Evolutionary conservation across 768 basidiomycete species (phyloP), one percentile per base, ranked within the genome.

Genomic region (Kwoniella shandongensis): DNA sequence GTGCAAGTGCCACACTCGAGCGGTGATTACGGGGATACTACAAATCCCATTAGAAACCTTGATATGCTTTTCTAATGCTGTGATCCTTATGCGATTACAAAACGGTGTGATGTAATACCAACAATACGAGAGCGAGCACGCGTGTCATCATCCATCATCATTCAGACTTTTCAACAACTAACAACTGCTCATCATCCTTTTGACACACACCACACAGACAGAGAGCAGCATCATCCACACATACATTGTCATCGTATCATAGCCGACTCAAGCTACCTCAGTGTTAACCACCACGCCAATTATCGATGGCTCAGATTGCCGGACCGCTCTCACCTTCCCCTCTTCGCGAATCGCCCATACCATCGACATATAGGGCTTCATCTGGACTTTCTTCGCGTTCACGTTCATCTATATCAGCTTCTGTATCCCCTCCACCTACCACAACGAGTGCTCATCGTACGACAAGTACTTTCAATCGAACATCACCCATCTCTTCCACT

Each of bases 221-320:
- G 7, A 32, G 6, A 6, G 32, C 13, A 6, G 13, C 32, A 32
- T 32, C 32, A 32, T 32, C 32, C n/a, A n/a, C n/a, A n/a, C n/a
- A n/a, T n/a, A n/a, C n/a, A n/a, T n/a, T n/a, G n/a, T n/a, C n/a
- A n/a, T n/a, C n/a, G n/a, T n/a, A n/a, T n/a, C n/a, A n/a, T n/a
- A n/a, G n/a, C n/a, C n/a, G n/a, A n/a, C n/a, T n/a, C n/a, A n/a
- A n/a, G n/a, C n/a, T n/a, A n/a, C n/a, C n/a, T n/a, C n/a, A n/a
- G n/a, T n/a, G n/a, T n/a, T n/a, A n/a, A n/a, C n/a, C n/a, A n/a
- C n/a, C n/a, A n/a, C n/a, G n/a, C n/a, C n/a, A n/a, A n/a, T n/a
- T n/a, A n/a, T 35, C 44, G 27, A 61, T 61, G 59, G 53, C 59
- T 30, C 59, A 61, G 49, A 32, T 13, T 6, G 54, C 61, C 51